Evolutionary conservation across 2,329 filamentous ascomycete species (phyloP), one percentile per base, ranked within the genome.

Genomic region (Neopestalotiopsis sp.): DNA sequence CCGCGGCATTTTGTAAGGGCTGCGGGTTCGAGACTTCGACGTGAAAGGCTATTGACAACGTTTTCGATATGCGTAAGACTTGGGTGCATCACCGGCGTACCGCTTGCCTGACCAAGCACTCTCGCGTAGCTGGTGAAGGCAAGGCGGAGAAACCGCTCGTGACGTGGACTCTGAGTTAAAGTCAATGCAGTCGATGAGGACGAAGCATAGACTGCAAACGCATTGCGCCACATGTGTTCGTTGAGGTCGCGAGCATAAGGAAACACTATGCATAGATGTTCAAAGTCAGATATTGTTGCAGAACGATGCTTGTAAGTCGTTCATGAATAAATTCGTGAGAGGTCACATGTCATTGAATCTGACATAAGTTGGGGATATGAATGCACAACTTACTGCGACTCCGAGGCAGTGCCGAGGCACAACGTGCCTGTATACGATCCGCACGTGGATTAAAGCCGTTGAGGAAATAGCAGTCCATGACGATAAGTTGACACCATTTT

Each of bases 391-490:
- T 52, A 52, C 45, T 52, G 42, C 52, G n/a, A n/a, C 65, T 60
- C 14, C 65, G 65, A 14, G 65, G 65, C 17, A 67, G 40, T 5
- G 65, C 65, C 17, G 38, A n/a, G 12, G 65, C 56, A 24, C 65
- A 67, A 14, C 65, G 65, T 13, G 65, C 65, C 34, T 67, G 65
- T 28, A 67, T 60, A 9, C 56, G 65, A 17, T 60, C 34, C 30
- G 65, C 65, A 9, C 65, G 65, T 1, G n/a, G n/a, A 34, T 67
- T 67, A 52, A 24, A 60, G n/a, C 65, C 65, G 49, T 67, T 67
- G 14, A 30, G 13, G 65, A 67, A 67, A 38, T 67, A 67, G 12
- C 40, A 42, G 65, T 67, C 65, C 65, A 67, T 67, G 14, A 67
- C 40, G 24, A 67, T 60, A 12, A 67, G 65, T 24, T 67, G 65